Percentiles rank a stretch among this genome's conserved stretches.
phyloP scores from a whole-genome alignment of 2,329 filamentous ascomycete genomes.

The Leptographium procerum region DNA sequence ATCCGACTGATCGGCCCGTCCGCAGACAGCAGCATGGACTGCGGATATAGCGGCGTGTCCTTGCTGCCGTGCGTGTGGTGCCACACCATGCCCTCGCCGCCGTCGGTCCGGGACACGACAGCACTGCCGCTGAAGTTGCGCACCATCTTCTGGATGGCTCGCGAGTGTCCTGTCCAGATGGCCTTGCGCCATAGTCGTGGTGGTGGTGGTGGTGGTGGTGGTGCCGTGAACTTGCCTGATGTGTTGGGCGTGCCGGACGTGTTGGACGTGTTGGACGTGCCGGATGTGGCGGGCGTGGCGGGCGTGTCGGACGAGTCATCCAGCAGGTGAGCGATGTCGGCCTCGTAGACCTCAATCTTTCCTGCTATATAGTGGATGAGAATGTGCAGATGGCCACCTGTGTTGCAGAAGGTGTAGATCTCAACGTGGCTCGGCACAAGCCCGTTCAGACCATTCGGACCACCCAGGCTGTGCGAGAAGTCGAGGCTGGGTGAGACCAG shows the following conservation, averaged over 20 bases:
- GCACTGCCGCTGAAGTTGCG: constrained; percentile 72
- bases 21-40: constrained; percentile 52
- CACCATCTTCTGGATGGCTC: constrained; percentile 72
- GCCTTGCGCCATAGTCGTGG: constrained; percentile 50
- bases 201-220: too few relatives aligned
- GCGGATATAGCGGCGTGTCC: constrained; percentile 28
- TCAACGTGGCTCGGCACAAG: constrained; percentile 52
- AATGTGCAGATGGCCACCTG: constrained; percentile 54
- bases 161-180: constrained; percentile 76
- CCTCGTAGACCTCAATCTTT: constrained; percentile 69
- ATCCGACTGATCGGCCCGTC: constrained; percentile 68
- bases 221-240: too few relatives aligned
- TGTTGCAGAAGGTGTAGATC: constrained; percentile 62
- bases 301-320: constrained; percentile 59
- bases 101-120: constrained; percentile 67
- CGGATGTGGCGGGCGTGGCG: too few relatives aligned
- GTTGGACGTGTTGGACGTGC: too few relatives aligned
- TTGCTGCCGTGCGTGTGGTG: constrained; percentile 46
- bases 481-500: constrained; percentile 48
- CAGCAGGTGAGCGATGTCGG: constrained; percentile 67
- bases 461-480: constrained; percentile 22
- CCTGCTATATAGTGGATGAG: constrained; percentile 80
- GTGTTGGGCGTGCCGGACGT: too few relatives aligned
- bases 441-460: too few relatives aligned
- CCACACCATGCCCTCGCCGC: constrained; percentile 78